Conservation (phyloP, 371 early-diverging fungal species). For the Globomyces sp. region DNA sequence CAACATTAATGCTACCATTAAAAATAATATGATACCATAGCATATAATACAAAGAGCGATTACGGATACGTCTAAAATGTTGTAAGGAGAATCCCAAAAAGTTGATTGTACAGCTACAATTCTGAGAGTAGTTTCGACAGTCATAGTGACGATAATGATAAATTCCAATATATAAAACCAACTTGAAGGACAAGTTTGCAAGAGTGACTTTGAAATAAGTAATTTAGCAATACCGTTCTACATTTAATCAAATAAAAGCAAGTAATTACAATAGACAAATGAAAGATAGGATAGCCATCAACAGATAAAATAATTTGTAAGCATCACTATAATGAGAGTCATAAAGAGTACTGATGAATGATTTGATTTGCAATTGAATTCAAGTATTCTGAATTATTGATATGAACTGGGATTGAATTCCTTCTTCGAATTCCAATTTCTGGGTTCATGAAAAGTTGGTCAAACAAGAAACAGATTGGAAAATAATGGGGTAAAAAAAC, state of each 20-base stretch:
- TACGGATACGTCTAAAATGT: conserved; percentile 66
- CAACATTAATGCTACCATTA: conserved; percentile 64
- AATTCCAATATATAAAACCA: conserved; percentile 60
- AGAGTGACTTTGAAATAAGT: conserved; percentile 8
- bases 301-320: conserved; percentile 69
- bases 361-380: conserved; percentile 75
- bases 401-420: conserved; percentile 4
- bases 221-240: not conserved
- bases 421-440: not conserved
- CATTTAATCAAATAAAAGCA: not conserved
- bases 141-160: conserved; percentile 73
- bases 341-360: conserved; percentile 47
- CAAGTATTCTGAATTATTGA: conserved; percentile 51
- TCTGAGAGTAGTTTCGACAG: conserved; percentile 67
- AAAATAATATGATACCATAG: not conserved
- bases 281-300: conserved; percentile 61
- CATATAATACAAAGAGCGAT: conserved; percentile 58
- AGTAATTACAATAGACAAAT: conserved; percentile 64
- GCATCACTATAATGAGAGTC: conserved; percentile 42
- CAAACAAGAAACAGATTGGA: not conserved
- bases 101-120: conserved; percentile 66
- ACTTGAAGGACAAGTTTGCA: conserved; percentile 31
- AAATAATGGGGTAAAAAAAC: conserved; percentile 11
- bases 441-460: not conserved
- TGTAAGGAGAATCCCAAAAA: conserved; percentile 74